phyloP scores from a whole-genome alignment of 306 rosid species.

The Lithocarpus polystachyus region DNA sequence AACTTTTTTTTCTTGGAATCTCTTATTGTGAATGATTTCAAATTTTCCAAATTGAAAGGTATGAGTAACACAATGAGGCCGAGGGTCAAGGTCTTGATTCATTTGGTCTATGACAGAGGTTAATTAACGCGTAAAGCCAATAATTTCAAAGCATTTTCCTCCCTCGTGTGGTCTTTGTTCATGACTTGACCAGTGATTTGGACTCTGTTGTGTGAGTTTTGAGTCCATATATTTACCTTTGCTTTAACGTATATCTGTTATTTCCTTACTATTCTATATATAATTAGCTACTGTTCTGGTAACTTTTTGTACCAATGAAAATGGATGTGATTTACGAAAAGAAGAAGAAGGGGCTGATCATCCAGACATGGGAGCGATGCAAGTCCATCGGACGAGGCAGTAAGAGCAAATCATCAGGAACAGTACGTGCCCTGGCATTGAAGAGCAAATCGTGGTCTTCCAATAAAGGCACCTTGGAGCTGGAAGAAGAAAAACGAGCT shows the following conservation, averaged over 20 bases:
- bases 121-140: slow-evolving; percentile 2
- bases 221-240: slow-evolving; percentile 3
- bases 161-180: background rate
- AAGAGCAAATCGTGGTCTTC: slow-evolving; percentile 59
- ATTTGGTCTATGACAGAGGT: slow-evolving; percentile 76
- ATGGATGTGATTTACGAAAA: slow-evolving; percentile 25
- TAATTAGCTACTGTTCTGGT: background rate
- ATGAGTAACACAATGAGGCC: slow-evolving; percentile 85
- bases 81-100: slow-evolving; percentile 47
- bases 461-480: background rate
- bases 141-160: background rate
- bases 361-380: slow-evolving; percentile 80
- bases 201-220: background rate
- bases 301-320: background rate
- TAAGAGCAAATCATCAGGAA: background rate
- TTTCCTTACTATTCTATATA: background rate
- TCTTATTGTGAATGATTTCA: slow-evolving; percentile 4
- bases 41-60: background rate
- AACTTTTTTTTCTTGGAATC: background rate
- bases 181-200: background rate
- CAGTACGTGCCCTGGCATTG: slow-evolving; percentile 5
- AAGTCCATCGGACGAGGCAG: slow-evolving; percentile 62
- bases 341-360: slow-evolving; percentile 51
- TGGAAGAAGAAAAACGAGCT: background rate
- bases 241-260: background rate